These are phyloP conservation scores for Metschnikowia proteae DNA, from an alignment of 805 yeast genomes.

Conservation along the genomic window DNA sequence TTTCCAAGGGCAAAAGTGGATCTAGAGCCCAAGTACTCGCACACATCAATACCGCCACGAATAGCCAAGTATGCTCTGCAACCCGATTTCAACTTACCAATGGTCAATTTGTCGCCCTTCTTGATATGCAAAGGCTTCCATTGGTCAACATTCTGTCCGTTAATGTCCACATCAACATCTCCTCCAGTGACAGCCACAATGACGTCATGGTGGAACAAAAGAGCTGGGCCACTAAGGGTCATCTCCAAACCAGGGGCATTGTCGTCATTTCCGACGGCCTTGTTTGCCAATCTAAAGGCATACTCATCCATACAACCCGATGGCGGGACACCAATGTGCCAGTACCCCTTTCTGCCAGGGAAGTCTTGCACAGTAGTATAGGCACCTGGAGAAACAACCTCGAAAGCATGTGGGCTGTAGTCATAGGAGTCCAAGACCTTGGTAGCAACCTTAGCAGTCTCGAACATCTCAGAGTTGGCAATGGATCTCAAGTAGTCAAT, in stretches of 20 bases:
- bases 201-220: conserved; percentile 77
- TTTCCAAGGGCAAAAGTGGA: conserved; percentile 93
- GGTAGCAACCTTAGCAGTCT: conserved; percentile 78
- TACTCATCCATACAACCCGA: conserved; percentile 97
- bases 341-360: conserved; percentile 82
- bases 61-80: conserved; percentile 88
- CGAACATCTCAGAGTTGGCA: conserved; percentile 81
- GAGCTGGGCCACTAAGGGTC: conserved; percentile 82
- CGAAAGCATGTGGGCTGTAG: conserved; percentile 81
- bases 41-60: conserved; percentile 90
- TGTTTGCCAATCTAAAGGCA: conserved; percentile 84
- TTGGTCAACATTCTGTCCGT: conserved; percentile 53
- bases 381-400: conserved; percentile 84
- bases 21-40: conserved; percentile 92
- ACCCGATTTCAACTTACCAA: conserved; percentile 80
- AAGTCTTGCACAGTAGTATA: conserved; percentile 95
- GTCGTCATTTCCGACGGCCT: conserved; percentile 81
- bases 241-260: conserved; percentile 87
- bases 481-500: conserved; percentile 84
- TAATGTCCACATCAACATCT: conserved; percentile 58
- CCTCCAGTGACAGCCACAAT: conserved; percentile 90
- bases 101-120: conserved; percentile 71
- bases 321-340: conserved; percentile 97
- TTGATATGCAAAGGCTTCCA: conserved; percentile 71
- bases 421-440: conserved; percentile 79